Evolutionary conservation across 495 filamentous ascomycete species (phyloP).

Genomic region (Xylaria grammica): DNA sequence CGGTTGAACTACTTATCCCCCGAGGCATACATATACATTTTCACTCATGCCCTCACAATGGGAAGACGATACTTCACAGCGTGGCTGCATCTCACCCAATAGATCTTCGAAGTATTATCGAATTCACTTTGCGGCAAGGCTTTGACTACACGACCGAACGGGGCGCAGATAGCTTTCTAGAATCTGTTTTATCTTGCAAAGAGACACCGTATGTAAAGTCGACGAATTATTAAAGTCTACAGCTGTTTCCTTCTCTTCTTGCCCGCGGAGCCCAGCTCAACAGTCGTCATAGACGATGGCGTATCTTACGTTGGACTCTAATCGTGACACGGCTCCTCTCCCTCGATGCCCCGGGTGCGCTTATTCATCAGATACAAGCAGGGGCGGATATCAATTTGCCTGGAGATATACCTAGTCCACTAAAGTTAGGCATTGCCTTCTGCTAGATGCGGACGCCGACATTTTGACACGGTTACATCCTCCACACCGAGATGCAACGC

Average conservation of each 20-base stretch:
- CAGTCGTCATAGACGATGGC: too few relatives aligned
- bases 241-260: not conserved
- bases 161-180: not conserved
- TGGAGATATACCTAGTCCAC: too few relatives aligned
- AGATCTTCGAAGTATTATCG: not conserved
- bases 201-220: rapidly evolving
- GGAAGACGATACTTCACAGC: not conserved
- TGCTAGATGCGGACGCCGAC: not conserved
- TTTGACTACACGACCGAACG: not conserved
- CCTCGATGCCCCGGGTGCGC: not conserved
- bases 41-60: too few relatives aligned
- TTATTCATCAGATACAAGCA: not conserved
- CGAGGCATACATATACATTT: not conserved
- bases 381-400: not conserved
- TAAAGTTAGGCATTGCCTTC: not conserved
- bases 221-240: not conserved
- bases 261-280: not conserved
- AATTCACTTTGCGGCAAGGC: not conserved
- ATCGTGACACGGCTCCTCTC: not conserved
- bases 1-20: not conserved
- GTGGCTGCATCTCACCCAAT: not conserved
- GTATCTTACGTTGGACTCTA: too few relatives aligned
- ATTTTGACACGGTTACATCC: too few relatives aligned
- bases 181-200: not conserved
- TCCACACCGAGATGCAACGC: too few relatives aligned